phyloP scores from a whole-genome alignment of 106 monocot species.

The Allium fistulosum region DNA sequence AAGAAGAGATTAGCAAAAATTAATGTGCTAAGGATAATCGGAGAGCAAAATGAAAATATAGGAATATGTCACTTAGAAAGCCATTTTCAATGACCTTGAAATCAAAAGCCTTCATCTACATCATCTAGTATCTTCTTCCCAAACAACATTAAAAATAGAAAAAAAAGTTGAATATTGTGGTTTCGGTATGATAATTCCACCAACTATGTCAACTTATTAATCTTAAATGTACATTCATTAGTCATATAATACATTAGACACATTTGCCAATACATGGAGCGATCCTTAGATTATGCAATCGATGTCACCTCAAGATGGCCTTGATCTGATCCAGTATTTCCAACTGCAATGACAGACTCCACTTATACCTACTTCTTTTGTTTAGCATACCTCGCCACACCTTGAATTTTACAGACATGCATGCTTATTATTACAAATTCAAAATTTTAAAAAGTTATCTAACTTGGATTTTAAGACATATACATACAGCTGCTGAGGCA shows the following conservation, averaged over 20 bases:
- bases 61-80: constrained; percentile 46
- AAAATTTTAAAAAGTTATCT: too few relatives aligned
- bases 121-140: constrained; percentile 52
- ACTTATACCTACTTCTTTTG: constrained; percentile 71
- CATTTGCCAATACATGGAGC: background rate
- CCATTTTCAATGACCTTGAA: constrained; percentile 68
- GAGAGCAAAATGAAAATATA: background rate
- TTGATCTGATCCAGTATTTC: constrained; percentile 42
- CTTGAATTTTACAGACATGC: constrained; percentile 25
- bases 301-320: constrained; percentile 68
- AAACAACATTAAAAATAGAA: constrained; percentile 38
- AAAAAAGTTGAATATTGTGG: background rate
- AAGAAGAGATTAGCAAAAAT: background rate
- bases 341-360: constrained; percentile 59
- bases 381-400: constrained; percentile 70
- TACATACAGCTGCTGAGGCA: constrained; percentile 91
- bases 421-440: too few relatives aligned
- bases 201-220: too few relatives aligned
- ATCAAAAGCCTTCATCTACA: constrained; percentile 59
- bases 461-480: background rate
- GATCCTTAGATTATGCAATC: background rate
- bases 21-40: background rate
- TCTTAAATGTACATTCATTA: too few relatives aligned
- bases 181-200: too few relatives aligned
- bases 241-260: too few relatives aligned